Conservation (phyloP, 441 rosid species). For the Gossypium aridum region DNA sequence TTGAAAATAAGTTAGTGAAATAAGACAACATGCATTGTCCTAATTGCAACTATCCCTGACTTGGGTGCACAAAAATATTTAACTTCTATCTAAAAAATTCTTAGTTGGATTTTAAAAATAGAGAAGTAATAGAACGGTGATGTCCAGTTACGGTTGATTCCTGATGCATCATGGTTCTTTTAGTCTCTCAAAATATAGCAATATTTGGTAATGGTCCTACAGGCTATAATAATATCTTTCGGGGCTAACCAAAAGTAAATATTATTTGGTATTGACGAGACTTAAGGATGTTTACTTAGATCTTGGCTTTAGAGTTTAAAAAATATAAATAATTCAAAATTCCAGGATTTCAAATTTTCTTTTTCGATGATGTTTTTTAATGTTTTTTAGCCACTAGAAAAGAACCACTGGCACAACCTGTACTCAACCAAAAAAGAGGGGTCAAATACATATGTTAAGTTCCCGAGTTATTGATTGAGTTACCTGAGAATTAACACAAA, state of each 20-base stretch:
- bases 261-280: neutral
- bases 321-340: neutral
- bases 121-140: neutral
- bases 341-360: neutral
- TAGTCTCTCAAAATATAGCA: neutral
- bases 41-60: neutral
- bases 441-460: neutral
- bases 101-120: slow-evolving; percentile 1
- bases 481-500: no score
- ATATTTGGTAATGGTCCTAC: neutral
- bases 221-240: neutral
- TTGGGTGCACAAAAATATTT: neutral
- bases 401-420: neutral
- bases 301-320: neutral
- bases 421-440: neutral
- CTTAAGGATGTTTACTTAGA: neutral
- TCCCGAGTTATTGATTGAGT: no score
- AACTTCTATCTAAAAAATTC: neutral
- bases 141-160: neutral
- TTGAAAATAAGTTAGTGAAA: neutral
- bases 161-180: neutral
- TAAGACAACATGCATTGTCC: neutral
- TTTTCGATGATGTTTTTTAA: neutral
- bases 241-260: neutral
- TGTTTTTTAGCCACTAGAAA: neutral